Percentiles rank a stretch among this genome's conserved stretches.
These are phyloP conservation scores for Byssothecium circinans DNA, from an alignment of 2,329 filamentous ascomycete genomes.

Conservation along the genomic window DNA sequence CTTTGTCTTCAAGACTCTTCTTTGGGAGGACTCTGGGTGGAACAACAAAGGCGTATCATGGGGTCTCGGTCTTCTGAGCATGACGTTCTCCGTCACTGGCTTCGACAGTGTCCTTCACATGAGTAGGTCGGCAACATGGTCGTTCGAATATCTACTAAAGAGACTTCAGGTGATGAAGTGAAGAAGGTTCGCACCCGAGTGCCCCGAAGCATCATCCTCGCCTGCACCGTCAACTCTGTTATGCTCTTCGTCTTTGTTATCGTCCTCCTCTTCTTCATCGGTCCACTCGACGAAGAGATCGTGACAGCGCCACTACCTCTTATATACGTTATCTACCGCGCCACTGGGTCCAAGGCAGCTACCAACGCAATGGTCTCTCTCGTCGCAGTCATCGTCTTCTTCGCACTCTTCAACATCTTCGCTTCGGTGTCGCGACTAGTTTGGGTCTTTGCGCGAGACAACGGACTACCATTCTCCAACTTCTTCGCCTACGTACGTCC, in stretches of 20 bases:
- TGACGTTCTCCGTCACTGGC: constrained; percentile 43
- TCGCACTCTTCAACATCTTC: constrained; percentile 47
- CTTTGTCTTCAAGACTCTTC: constrained; percentile 51
- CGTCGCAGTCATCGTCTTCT: constrained; percentile 43
- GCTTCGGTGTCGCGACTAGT: constrained; percentile 53
- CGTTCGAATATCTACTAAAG: not conserved
- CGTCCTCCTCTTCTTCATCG: constrained; percentile 50
- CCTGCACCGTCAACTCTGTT: constrained; percentile 48
- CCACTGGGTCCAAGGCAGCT: constrained; percentile 45
- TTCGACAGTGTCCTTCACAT: constrained; percentile 53
- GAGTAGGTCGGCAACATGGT: constrained; percentile 19
- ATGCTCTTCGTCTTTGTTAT: constrained; percentile 49
- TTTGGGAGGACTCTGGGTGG: constrained; percentile 47
- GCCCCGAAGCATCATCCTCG: constrained; percentile 40
- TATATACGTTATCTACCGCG: constrained; percentile 47
- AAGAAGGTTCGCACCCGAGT: constrained; percentile 46
- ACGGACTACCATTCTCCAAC: constrained; percentile 46
- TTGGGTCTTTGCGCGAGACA: constrained; percentile 55
- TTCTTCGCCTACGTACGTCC: constrained; percentile 35
- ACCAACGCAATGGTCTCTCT: constrained; percentile 47
- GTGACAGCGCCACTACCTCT: constrained; percentile 22
- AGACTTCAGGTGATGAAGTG: constrained; percentile 38
- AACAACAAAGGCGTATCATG: constrained; percentile 46
- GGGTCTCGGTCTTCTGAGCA: constrained; percentile 42
- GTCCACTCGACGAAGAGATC: constrained; percentile 33